These are phyloP conservation scores for Diaporthe citrichinensis DNA, from an alignment of 2,329 filamentous ascomycete genomes.

Conservation along the genomic window DNA sequence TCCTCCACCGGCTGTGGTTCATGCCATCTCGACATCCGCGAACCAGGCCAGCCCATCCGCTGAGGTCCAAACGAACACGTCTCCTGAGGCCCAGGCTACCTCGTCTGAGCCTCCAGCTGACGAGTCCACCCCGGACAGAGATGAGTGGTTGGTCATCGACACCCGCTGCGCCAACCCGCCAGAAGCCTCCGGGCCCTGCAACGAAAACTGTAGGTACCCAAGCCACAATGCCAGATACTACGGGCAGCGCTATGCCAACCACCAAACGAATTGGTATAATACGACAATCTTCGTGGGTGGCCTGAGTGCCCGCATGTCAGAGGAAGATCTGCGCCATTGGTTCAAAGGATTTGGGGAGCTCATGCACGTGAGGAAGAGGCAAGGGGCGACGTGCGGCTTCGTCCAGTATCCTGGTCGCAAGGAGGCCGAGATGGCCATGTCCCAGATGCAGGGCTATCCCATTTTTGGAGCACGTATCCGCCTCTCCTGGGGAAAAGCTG, in stretches of 20 bases:
- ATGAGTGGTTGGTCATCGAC: background rate
- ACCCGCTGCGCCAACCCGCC: background rate
- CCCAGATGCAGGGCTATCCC: constrained; percentile 1
- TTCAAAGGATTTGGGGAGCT: constrained; percentile 6
- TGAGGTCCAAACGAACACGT: background rate
- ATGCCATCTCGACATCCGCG: background rate
- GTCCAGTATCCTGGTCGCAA: background rate
- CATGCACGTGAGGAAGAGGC: background rate
- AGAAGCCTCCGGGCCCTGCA: too few species aligned
- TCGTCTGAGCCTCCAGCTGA: background rate
- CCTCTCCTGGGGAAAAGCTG: background rate
- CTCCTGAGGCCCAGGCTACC: background rate
- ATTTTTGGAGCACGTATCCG: background rate
- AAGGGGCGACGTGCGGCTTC: background rate
- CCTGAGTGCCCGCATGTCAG: background rate
- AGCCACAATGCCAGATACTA: background rate
- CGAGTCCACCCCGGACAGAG: background rate
- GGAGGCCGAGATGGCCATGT: constrained; percentile 5
- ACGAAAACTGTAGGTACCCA: background rate
- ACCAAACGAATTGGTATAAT: background rate
- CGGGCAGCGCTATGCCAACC: too few species aligned
- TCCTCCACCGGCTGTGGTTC: too few species aligned
- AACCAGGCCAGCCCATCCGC: background rate
- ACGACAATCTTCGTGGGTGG: constrained; percentile 1
- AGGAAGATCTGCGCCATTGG: background rate